phyloP scores from a whole-genome alignment of 306 rosid genomes.

The Sophora flavescens region DNA sequence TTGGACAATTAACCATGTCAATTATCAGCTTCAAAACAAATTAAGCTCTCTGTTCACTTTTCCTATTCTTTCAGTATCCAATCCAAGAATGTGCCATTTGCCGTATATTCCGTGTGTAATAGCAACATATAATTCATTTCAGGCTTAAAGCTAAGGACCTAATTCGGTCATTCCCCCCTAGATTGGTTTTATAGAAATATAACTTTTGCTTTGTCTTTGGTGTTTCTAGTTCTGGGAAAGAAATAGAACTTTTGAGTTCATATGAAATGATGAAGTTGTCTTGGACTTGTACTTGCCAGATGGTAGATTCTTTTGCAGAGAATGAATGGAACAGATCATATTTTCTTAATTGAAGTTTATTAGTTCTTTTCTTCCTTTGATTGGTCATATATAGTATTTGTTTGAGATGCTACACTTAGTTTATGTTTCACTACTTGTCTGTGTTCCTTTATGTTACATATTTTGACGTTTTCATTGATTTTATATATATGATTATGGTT shows the following conservation, averaged over 20 bases:
- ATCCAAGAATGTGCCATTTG: conserved; percentile 3
- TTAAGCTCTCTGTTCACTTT: not conserved
- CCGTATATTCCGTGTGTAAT: conserved; percentile 13
- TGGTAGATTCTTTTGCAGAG: conserved; percentile 9
- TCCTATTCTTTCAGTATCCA: not conserved
- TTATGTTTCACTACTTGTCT: conserved; percentile 6
- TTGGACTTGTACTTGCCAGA: conserved; percentile 4
- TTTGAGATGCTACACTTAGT: conserved; percentile 24
- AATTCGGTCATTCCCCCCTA: not conserved
- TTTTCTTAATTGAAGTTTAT: conserved; percentile 20
- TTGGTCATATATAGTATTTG: not conserved
- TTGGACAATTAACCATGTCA: not conserved
- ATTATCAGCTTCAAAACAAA: not conserved
- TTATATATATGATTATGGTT: not conserved
- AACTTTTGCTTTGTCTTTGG: not conserved
- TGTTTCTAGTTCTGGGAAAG: conserved; percentile 1
- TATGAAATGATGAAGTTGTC: conserved; percentile 16
- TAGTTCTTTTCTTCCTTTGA: conserved; percentile 31
- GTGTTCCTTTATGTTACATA: conserved; percentile 16
- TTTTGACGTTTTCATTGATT: conserved; percentile 34
- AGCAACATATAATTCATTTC: conserved; percentile 7
- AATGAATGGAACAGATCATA: not conserved
- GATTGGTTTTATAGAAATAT: not conserved
- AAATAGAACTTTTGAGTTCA: conserved; percentile 29
- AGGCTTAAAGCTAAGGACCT: conserved; percentile 11